A percentile compares a stretch with the other conserved stretches of the same genome.
These are phyloP conservation scores for Taxawa tesnikishii DNA, from an alignment of 2,329 filamentous ascomycete genomes.

Conservation along the genomic window DNA sequence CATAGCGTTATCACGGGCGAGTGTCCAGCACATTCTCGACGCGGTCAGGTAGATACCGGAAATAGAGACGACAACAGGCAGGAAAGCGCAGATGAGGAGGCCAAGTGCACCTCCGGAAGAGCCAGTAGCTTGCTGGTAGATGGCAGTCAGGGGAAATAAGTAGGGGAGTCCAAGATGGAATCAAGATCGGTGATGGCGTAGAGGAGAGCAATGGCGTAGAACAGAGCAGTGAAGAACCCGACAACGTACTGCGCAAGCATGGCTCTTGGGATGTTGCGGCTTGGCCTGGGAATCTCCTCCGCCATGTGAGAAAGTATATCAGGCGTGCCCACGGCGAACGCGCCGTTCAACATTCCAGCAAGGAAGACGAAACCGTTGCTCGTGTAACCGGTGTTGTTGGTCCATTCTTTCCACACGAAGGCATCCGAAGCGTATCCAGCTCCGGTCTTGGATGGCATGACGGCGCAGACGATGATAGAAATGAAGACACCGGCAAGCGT, in stretches of 20 bases:
- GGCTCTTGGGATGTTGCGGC: slow-evolving; percentile 41
- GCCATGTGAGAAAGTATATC: slow-evolving; percentile 52
- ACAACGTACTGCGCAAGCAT: slow-evolving; percentile 39
- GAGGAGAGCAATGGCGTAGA: slow-evolving; percentile 28
- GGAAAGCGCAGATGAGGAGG: slow-evolving; percentile 32
- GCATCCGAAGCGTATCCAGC: slow-evolving; percentile 24
- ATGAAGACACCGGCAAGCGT: slow-evolving; percentile 42
- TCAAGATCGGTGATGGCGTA: slow-evolving; percentile 48
- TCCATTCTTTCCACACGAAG: slow-evolving; percentile 30
- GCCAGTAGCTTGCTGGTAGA: slow-evolving; percentile 43
- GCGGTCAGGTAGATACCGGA: slow-evolving; percentile 48
- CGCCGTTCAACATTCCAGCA: slow-evolving; percentile 53
- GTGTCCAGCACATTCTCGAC: slow-evolving; percentile 51
- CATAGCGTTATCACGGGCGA: slow-evolving; percentile 42
- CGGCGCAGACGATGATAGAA: slow-evolving; percentile 42
- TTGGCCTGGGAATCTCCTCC: slow-evolving; percentile 47
- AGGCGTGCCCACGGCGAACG: slow-evolving; percentile 51
- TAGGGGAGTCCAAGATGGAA: slow-evolving; percentile 35
- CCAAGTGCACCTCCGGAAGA: slow-evolving; percentile 27
- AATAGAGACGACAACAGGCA: slow-evolving; percentile 39
- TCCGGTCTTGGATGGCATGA: slow-evolving; percentile 38
- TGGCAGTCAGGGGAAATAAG: slow-evolving; percentile 48
- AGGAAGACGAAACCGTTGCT: slow-evolving; percentile 49
- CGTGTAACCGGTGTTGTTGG: slow-evolving; percentile 28
- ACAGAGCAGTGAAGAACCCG: slow-evolving; percentile 40